Percentiles rank a stretch among this genome's conserved stretches.
Evolutionary conservation across 305 asterid genomes (phyloP).

Genomic region (Rubia balearica): DNA sequence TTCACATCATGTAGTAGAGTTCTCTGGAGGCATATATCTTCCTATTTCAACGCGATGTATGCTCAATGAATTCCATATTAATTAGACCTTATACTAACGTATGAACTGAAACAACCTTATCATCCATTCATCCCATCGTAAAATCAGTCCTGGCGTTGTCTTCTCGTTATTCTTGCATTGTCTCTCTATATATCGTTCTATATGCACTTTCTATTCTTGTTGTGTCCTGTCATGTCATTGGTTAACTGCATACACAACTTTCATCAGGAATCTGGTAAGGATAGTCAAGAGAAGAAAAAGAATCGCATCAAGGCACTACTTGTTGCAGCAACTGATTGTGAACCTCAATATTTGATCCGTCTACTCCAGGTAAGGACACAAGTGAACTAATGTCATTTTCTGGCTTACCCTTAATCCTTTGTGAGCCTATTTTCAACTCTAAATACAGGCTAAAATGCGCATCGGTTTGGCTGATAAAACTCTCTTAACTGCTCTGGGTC

Average conservation of each 20-base stretch:
- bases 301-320: conserved; percentile 73
- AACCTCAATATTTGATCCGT: conserved; percentile 90
- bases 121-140: background rate
- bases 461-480: conserved; percentile 93
- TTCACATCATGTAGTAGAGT: background rate
- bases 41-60: background rate
- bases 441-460: conserved; percentile 73
- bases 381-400: conserved; percentile 15
- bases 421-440: conserved; percentile 32
- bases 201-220: no score
- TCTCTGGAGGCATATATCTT: background rate
- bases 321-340: conserved; percentile 95
- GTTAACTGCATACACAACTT: conserved; percentile 19
- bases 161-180: background rate
- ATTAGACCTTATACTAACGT: background rate
- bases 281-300: conserved; percentile 88
- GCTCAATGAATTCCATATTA: background rate
- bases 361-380: conserved; percentile 65
- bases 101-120: background rate
- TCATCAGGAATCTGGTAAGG: conserved; percentile 86
- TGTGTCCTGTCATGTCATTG: conserved; percentile 12
- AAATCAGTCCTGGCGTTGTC: background rate
- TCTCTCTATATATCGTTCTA: background rate
- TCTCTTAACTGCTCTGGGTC: conserved; percentile 78
- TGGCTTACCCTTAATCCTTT: conserved; percentile 18